Base-by-base conservation (phyloP, 495 filamentous ascomycete genomes). In the Thozetella sp. region DNA sequence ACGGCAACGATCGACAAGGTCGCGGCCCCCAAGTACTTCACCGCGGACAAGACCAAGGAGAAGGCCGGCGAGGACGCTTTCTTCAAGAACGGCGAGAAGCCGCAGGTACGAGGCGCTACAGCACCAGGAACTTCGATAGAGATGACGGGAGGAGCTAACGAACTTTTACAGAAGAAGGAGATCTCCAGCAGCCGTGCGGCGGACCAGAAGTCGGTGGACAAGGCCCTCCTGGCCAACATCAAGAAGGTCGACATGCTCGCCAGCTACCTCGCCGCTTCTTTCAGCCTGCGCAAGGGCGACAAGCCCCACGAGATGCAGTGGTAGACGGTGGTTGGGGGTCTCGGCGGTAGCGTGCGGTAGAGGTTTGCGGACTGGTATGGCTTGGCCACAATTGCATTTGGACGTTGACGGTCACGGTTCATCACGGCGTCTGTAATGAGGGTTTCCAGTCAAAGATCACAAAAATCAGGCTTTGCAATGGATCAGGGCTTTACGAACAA, bases 141-240 rank as follows among this genome's bases (percentile, higher is more conserved):
- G 17, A 23, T 37, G 24, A 30, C 15, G 25, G 3, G 11, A 20
- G 3, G 22, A 26, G 51, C 72, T 76, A 62, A 80, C 67, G 63
- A 46, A 1, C 30, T 24, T 60, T 25, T 79, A 83, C 75, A 98
- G 95, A 97, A 97, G 91, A 98, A 98, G 88, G 80, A 91, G 78
- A 86, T 93, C 69, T 86, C 88, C 72, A 93, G 87, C 81, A 88
- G 84, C 73, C 92, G 96, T 71, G 93, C 91, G 71, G 88, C 86
- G 73, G 96, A 98, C 85, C 96, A 99, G 87, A 97, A 97, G 88
- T 84, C 89, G 71, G 84, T 99, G 64, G 96, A 99, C 83, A 94
- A 97, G 88, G 85, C 91, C 62, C 82, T 99, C 71, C 75, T 98
- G 65, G 83, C 88, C 73, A 88, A 77, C 80, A 92, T 99, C 83